phyloP scores from a whole-genome alignment of 371 early-diverging fungal genomes.

The Sporodiniella umbellata region DNA sequence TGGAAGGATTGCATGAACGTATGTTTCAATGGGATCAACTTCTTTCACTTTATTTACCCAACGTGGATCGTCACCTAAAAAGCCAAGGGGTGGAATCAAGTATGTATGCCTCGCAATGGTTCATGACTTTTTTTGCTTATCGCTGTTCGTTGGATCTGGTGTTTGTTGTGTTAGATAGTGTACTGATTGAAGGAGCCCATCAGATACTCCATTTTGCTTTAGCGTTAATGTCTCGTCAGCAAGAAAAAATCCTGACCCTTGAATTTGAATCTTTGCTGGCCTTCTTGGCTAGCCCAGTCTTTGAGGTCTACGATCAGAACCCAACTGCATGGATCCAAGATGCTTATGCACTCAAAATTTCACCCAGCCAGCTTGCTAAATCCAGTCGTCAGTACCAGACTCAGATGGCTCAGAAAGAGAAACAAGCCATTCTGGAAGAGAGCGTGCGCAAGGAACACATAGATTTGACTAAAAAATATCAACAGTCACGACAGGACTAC shows the following conservation, averaged over 20 bases:
- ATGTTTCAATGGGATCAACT: conserved; percentile 85
- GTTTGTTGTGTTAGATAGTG: conserved; percentile 83
- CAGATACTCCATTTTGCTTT: conserved; percentile 79
- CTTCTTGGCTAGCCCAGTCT: conserved; percentile 76
- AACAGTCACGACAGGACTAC: conserved; percentile 53
- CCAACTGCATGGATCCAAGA: conserved; percentile 30
- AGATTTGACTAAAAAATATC: conserved; percentile 56
- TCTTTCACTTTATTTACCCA: conserved; percentile 66
- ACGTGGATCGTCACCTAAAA: conserved; percentile 68
- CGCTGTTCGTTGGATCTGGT: conserved; percentile 80
- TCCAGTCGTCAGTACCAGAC: conserved; percentile 24
- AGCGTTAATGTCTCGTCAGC: conserved; percentile 79
- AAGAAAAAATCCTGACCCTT: conserved; percentile 65
- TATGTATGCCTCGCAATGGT: conserved; percentile 85
- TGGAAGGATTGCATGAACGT: conserved; percentile 78
- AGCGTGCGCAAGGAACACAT: conserved; percentile 62
- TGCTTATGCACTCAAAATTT: conserved; percentile 27
- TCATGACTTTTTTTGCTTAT: conserved; percentile 85
- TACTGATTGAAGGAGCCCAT: conserved; percentile 87
- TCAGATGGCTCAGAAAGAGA: conserved; percentile 30
- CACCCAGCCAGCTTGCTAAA: conserved; percentile 17
- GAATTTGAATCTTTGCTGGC: conserved; percentile 82
- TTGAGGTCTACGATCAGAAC: conserved; percentile 60
- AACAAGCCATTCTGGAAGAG: conserved; percentile 41
- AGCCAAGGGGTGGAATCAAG: conserved; percentile 67